Base-by-base conservation (phyloP, 768 basidiomycete genomes). In the Leucosporidium scottii region DNA sequence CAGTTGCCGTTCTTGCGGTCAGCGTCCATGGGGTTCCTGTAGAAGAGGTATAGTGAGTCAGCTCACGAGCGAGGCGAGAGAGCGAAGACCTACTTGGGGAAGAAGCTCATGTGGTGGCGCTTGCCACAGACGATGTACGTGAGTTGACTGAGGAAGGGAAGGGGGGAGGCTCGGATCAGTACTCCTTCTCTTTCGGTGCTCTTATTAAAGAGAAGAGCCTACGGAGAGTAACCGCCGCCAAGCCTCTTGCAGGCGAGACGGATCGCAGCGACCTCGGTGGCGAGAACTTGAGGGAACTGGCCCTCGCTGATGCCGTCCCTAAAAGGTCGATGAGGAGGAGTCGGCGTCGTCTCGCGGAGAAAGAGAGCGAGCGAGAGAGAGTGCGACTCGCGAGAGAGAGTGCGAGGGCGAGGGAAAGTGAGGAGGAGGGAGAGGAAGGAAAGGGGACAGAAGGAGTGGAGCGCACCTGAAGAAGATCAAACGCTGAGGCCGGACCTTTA, bases 71-170 rank as follows among this genome's bases (percentile, higher is more conserved):
- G 34, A 12, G 12, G 12, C 12, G 34, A 36, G 34, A 12, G 34
- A 36, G 12, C 5, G 34, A 36, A 36, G 51, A 54, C n/a, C 64
- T 31, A 36, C 27, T 64, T 31, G 28, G 60, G 31, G 62, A 72
- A 72, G 71, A 72, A 47, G 44, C 68, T 59, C 17, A 69, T 55
- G 62, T 72, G 54, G 61, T 72, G 71, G 7, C 66, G 53, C 61
- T 72, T 72, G 18, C 59, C 65, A 64, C 71, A 69, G 28, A 72
- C 65, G 65, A 72, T 31, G 65, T 64, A 44, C 8, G 39, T 44
- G 39, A 44, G 6, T 3, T 44, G 8, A 13, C 39, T 44, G 39
- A 2, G 39, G 15, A 44, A 17, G 39, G 39, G 15, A 13, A 44
- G 39, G 3, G 15, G 15, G 39, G 39, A 36, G 34, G 34, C n/a